Percentiles rank a stretch among this genome's conserved stretches.
These are phyloP conservation scores for Mycena alexandri DNA, from an alignment of 768 basidiomycete species.

Conservation along the genomic window DNA sequence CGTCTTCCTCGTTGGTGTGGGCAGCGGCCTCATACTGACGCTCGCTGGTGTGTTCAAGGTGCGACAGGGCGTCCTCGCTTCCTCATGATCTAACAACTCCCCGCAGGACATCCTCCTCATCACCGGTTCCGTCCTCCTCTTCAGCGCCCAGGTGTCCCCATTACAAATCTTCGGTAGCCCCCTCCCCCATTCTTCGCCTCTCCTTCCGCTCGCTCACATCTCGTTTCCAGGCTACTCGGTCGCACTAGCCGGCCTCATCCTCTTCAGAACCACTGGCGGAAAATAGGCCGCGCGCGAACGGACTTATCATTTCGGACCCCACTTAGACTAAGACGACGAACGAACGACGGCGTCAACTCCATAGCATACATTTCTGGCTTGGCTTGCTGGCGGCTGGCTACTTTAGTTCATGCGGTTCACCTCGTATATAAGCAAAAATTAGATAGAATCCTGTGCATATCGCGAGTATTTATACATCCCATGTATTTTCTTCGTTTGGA, in stretches of 20 bases:
- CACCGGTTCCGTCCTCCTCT: conserved; percentile 88
- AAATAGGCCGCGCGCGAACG: no score
- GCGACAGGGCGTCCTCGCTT: conserved; percentile 72
- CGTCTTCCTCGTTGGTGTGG: conserved; percentile 92
- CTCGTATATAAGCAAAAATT: neutral
- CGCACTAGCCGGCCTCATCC: conserved; percentile 85
- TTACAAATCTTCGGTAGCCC: conserved; percentile 89
- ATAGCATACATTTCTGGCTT: no score
- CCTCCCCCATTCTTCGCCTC: conserved; percentile 36
- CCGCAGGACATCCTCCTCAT: conserved; percentile 90
- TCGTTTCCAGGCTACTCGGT: conserved; percentile 79
- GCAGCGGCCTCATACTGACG: conserved; percentile 89
- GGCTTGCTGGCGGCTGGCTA: no score
- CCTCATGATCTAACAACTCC: neutral
- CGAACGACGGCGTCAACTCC: no score
- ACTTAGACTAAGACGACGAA: no score
- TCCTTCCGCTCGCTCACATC: neutral
- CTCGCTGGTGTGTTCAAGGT: conserved; percentile 96
- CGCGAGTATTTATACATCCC: conserved; percentile 8
- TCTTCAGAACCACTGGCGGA: conserved; percentile 81
- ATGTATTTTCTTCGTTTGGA: conserved; percentile 3
- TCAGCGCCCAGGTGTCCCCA: conserved; percentile 83
- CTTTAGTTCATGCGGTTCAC: neutral
- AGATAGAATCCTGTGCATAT: neutral
- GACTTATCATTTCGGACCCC: no score